Percentiles rank a stretch among this genome's conserved stretches.
phyloP scores from a whole-genome alignment of 2,329 filamentous ascomycete genomes.

The Cercospora sp. region DNA sequence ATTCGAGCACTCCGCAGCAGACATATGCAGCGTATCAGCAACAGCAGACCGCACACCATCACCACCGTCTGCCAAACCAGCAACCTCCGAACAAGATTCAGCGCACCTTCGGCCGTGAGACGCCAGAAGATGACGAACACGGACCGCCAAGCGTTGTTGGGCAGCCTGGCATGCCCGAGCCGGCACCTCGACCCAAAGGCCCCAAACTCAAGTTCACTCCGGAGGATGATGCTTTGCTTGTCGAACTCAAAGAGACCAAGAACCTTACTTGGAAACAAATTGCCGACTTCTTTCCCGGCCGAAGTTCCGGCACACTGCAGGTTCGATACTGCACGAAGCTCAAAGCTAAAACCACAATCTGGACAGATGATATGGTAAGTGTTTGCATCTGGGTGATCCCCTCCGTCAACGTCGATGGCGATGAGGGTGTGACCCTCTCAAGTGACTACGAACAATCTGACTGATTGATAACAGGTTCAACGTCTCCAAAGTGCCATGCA shows the following conservation, averaged over 20 bases:
- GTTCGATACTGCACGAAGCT: constrained; percentile 94
- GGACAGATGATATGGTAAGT: constrained; percentile 85
- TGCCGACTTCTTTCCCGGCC: constrained; percentile 89
- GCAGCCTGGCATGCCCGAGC: constrained; percentile 80
- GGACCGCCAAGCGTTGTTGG: constrained; percentile 83
- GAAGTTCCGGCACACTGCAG: constrained; percentile 86
- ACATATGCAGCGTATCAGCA: constrained; percentile 46
- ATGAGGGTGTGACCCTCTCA: background rate
- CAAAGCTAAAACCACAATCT: constrained; percentile 89
- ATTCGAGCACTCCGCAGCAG: constrained; percentile 26
- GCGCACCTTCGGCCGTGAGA: constrained; percentile 41
- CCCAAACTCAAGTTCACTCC: constrained; percentile 93
- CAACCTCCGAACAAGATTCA: constrained; percentile 68
- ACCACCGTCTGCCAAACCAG: constrained; percentile 76
- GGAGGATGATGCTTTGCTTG: constrained; percentile 83
- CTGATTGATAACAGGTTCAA: constrained; percentile 55
- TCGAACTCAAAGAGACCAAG: constrained; percentile 92
- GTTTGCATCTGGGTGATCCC: background rate
- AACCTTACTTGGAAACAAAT: constrained; percentile 97
- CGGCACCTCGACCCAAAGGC: constrained; percentile 75
- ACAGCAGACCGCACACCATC: constrained; percentile 60
- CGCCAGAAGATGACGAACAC: constrained; percentile 43
- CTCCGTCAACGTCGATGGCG: background rate
- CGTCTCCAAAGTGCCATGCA: constrained; percentile 74
- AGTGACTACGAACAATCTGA: background rate